Base-by-base conservation (phyloP, 2,329 filamentous ascomycete genomes). In the Aspergillus cejpii region DNA sequence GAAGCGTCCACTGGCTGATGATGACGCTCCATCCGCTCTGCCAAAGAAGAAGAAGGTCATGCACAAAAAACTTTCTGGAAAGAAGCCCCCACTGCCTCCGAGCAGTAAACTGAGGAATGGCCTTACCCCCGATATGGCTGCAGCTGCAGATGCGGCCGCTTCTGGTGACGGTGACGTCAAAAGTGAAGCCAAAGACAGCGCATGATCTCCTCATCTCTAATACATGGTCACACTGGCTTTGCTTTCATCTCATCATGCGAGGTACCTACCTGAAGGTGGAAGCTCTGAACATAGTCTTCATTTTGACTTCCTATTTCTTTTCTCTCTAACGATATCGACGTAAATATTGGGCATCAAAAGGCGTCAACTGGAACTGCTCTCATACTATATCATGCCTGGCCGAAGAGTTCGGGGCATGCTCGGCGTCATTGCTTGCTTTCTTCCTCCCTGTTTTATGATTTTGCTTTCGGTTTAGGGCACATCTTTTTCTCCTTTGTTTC, bases 1-100 rank as follows among this genome's bases (percentile, higher is more conserved):
- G 55, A 68, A 68, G 40, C 63, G 66, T 11, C 53, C 67, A 6
- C 53, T 67, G 8, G 57, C 55, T 34, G 63, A 67, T 34, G 71
- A 73, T 5, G 70, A 74, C 17, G 65, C 68, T 8, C 70, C 67
- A 3, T 63, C 68, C 15, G 65, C 71, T 34, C 62, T 67, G 37
- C 72, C 71, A 40, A 73, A 74, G 53, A 75, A 75, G 62, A 75
- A 76, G 60, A 75, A 75, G 43, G 48, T 58, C 12, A 55, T 51
- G n/a, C 56, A 57, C 5, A 69, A 70, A 46, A 66, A 69, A 50
- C 51, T 59, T 17, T 59, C 61, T 2, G 55, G 52, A 20, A 63
- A 61, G 39, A 71, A 70, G 41, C 67, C 67, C 5, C 57, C 61
- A 3, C 59, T 63, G 8, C 15, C 49, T 49, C 46, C 59, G 46